phyloP scores from a whole-genome alignment of 2,329 filamentous ascomycete genomes.

The Alternaria solani region DNA sequence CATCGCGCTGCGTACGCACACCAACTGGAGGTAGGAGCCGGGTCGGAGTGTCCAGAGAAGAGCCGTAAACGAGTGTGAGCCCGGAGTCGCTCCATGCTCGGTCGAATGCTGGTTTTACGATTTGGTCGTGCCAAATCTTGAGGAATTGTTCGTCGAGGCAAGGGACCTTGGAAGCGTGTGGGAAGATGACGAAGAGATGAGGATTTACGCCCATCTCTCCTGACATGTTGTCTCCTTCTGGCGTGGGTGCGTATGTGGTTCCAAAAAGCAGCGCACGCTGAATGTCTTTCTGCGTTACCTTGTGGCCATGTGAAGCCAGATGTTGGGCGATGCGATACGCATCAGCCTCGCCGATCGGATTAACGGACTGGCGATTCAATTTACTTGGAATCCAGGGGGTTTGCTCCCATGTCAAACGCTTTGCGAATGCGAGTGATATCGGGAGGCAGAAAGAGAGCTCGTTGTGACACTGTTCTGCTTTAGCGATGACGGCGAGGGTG shows the following conservation, averaged over 20 bases:
- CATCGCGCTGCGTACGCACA: constrained; percentile 6
- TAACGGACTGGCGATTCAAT: neutral
- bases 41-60: neutral
- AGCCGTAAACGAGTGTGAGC: constrained; percentile 6
- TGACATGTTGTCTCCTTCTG: neutral
- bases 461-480: constrained; percentile 5
- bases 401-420: constrained; percentile 33
- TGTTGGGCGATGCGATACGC: constrained; percentile 14
- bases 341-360: constrained; percentile 14
- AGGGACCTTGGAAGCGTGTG: constrained; percentile 6
- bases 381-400: constrained; percentile 22
- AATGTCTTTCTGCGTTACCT: constrained; percentile 1
- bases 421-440: constrained; percentile 29
- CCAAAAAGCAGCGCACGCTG: constrained; percentile 21
- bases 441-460: constrained; percentile 27
- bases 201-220: constrained; percentile 3
- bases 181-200: constrained; percentile 31
- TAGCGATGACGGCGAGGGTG: neutral
- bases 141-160: constrained; percentile 19
- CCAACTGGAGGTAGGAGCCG: constrained; percentile 3
- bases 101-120: constrained; percentile 32
- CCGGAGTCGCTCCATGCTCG: constrained; percentile 23
- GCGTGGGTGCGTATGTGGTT: constrained; percentile 5
- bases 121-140: constrained; percentile 28
- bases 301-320: neutral